These are phyloP conservation scores for Gossypium thurberi DNA, from an alignment of 345 rosid species.

Conservation along the genomic window DNA sequence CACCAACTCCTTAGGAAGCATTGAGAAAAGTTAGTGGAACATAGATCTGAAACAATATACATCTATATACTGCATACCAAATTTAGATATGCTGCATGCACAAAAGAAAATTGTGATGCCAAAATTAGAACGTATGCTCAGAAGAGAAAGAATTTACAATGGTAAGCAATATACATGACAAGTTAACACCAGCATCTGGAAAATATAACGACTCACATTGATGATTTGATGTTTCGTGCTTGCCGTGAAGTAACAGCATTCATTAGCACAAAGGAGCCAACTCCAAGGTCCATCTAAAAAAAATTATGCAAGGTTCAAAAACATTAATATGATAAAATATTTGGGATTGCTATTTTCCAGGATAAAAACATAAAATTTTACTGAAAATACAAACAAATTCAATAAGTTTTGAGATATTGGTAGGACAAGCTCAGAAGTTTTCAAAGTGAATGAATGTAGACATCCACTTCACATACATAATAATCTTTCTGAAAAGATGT, in stretches of 20 bases:
- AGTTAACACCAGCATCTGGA: neutral
- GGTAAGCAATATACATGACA: neutral
- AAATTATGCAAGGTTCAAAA: slow-evolving; percentile 5
- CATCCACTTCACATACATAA: neutral
- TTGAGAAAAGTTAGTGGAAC: neutral
- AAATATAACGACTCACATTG: slow-evolving; percentile 37
- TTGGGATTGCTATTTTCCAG: neutral
- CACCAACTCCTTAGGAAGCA: slow-evolving; percentile 51
- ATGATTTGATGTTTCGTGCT: slow-evolving; percentile 56
- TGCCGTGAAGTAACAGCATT: slow-evolving; percentile 78
- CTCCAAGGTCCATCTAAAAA: slow-evolving; percentile 92
- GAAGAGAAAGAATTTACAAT: neutral
- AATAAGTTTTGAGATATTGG: neutral
- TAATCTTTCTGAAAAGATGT: neutral
- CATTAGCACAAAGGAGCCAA: slow-evolving; percentile 79
- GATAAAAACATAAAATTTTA: neutral
- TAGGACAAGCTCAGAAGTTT: neutral
- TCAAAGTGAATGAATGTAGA: neutral
- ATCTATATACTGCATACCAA: neutral
- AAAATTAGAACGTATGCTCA: neutral
- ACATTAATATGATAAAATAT: neutral
- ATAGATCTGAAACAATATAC: neutral
- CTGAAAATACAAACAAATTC: neutral
- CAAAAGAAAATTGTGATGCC: neutral
- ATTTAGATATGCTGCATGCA: neutral